Percentiles rank a stretch among this genome's conserved stretches.
phyloP scores from a whole-genome alignment of 768 basidiomycete species.

The Austroboletus eburneus region DNA sequence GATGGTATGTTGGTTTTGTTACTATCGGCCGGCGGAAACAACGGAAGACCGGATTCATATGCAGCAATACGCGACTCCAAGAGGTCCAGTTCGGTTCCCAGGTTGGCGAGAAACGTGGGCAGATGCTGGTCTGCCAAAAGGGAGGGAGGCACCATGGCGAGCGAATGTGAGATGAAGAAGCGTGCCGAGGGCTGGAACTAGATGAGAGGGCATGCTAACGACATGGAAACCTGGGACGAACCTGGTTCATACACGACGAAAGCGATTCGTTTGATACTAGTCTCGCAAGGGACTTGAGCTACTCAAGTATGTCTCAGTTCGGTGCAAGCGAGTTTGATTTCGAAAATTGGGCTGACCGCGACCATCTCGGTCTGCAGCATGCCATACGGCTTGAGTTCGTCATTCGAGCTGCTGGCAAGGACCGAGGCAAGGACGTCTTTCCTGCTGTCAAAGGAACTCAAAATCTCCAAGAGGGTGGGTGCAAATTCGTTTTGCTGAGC shows the following conservation, averaged over 20 bases:
- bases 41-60: conserved; percentile 38
- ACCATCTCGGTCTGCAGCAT: conserved; percentile 55
- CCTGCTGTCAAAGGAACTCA: conserved; percentile 29
- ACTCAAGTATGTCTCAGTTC: conserved; percentile 8
- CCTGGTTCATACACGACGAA: conserved; percentile 20
- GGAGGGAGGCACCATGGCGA: conserved; percentile 47
- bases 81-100: conserved; percentile 37
- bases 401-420: conserved; percentile 32
- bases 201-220: conserved; percentile 5
- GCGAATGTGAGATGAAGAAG: conserved; percentile 47
- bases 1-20: conserved; percentile 29
- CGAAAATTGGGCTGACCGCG: conserved; percentile 39
- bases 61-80: conserved; percentile 37
- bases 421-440: conserved; percentile 51
- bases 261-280: conserved; percentile 34
- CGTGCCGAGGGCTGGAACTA: conserved; percentile 47
- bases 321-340: not conserved
- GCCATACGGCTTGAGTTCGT: conserved; percentile 48
- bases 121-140: conserved; percentile 34
- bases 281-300: conserved; percentile 36
- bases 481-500: conserved; percentile 36
- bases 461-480: conserved; percentile 41
- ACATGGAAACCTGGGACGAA: conserved; percentile 4
- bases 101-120: conserved; percentile 27
- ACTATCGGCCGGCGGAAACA: conserved; percentile 29